Evolutionary conservation across 2,329 filamentous ascomycete species (phyloP).

Genomic region (Cyphellophora europaea): DNA sequence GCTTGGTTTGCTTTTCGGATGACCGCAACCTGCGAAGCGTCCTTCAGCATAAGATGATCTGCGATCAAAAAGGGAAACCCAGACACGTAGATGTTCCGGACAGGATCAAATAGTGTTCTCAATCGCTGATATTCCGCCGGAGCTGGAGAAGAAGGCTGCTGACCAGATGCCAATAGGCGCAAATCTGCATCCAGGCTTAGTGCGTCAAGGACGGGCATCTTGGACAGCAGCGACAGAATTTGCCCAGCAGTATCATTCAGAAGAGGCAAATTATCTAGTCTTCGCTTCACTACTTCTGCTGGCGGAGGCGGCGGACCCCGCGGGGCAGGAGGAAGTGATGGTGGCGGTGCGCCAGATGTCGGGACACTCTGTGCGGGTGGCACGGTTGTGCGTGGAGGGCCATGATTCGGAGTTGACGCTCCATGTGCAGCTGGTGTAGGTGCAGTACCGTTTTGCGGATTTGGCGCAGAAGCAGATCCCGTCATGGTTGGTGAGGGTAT

Average conservation of each 20-base stretch:
- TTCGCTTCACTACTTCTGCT: no score
- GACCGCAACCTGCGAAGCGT: constrained; percentile 45
- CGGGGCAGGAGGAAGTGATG: no score
- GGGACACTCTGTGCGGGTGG: background rate
- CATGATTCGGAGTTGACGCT: no score
- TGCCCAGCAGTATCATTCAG: constrained; percentile 48
- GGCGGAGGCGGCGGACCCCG: no score
- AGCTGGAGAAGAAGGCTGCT: background rate
- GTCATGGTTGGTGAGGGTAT: no score
- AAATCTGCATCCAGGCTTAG: constrained; percentile 46
- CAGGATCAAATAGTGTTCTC: constrained; percentile 54
- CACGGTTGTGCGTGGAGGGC: no score
- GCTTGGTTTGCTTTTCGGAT: constrained; percentile 57
- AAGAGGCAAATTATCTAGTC: constrained; percentile 51
- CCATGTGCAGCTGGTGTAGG: no score
- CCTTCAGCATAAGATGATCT: constrained; percentile 42
- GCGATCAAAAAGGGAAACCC: constrained; percentile 48
- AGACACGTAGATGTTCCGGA: constrained; percentile 50
- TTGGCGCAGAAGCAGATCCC: no score
- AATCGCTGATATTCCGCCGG: constrained; percentile 48
- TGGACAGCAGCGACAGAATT: constrained; percentile 8
- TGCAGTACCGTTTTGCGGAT: no score
- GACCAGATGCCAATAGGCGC: constrained; percentile 46
- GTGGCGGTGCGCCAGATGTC: background rate
- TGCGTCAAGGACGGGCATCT: constrained; percentile 30